These are phyloP conservation scores for Danielia oregonensis DNA, from an alignment of 805 yeast genomes.

Conservation along the genomic window DNA sequence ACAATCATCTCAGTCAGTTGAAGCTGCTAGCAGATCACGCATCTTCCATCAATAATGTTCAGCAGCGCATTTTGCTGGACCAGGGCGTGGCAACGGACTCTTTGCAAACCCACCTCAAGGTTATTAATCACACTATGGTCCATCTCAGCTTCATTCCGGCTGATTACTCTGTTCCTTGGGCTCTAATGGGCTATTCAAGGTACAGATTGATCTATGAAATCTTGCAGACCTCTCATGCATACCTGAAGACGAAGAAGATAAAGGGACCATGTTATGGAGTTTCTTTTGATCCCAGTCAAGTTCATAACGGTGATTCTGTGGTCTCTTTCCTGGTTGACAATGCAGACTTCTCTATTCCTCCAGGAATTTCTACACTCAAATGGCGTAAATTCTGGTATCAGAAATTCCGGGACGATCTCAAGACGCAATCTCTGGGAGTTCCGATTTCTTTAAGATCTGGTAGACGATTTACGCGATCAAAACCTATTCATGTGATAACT, in stretches of 20 bases:
- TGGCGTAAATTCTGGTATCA: constrained; percentile 25
- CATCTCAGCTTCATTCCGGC: too few relatives aligned
- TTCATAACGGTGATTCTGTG: background rate
- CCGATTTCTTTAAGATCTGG: background rate
- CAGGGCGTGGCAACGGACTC: too few relatives aligned
- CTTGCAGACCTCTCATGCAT: too few relatives aligned
- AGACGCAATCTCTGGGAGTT: too few relatives aligned
- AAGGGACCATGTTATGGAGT: background rate
- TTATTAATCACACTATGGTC: too few relatives aligned
- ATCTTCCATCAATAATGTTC: constrained; percentile 12
- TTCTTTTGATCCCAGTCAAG: background rate
- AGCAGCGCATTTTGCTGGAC: constrained; percentile 5
- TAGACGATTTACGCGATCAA: too few relatives aligned
- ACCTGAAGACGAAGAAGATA: background rate
- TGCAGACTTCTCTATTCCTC: constrained; percentile 5
- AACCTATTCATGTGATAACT: background rate
- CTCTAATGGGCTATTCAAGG: too few relatives aligned
- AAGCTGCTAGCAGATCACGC: constrained; percentile 16
- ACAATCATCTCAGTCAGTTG: constrained; percentile 11
- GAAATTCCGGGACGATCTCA: constrained; percentile 3
- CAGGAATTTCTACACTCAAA: constrained; percentile 5
- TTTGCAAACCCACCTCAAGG: too few relatives aligned
- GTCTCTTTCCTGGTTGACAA: background rate
- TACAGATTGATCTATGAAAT: too few relatives aligned
- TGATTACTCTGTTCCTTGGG: too few relatives aligned